A percentile compares a stretch with the other conserved stretches of the same genome.
phyloP scores from a whole-genome alignment of 2,329 filamentous ascomycete species.

The Lachnellula occidentalis region DNA sequence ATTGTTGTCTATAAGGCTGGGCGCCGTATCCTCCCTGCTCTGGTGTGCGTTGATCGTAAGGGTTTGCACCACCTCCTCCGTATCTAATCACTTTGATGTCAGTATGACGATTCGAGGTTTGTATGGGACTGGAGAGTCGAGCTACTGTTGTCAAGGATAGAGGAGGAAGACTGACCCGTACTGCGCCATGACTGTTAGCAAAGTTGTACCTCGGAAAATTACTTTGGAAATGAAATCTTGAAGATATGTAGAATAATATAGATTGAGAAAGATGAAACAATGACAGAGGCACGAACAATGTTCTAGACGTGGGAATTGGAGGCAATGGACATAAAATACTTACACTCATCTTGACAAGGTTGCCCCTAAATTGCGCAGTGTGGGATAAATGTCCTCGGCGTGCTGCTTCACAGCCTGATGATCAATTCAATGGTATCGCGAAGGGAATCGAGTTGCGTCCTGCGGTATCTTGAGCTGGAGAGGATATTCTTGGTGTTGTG shows the following conservation, averaged over 20 bases:
- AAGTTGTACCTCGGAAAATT: slow-evolving; percentile 24
- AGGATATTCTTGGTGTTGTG: background rate
- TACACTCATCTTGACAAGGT: slow-evolving; percentile 27
- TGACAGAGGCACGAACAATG: background rate
- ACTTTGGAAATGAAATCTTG: slow-evolving; percentile 5
- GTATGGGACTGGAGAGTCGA: background rate
- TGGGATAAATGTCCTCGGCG: slow-evolving; percentile 7
- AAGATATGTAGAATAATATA: slow-evolving; percentile 1
- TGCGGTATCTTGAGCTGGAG: background rate
- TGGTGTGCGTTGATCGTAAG: slow-evolving; percentile 48
- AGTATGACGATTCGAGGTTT: background rate
- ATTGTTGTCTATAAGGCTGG: background rate
- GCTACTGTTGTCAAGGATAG: background rate
- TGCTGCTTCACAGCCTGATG: slow-evolving; percentile 6
- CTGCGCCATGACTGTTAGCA: slow-evolving; percentile 29
- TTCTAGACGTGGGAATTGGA: slow-evolving; percentile 15
- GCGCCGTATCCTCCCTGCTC: background rate
- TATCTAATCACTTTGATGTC: slow-evolving; percentile 39
- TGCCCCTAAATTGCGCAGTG: slow-evolving; percentile 9
- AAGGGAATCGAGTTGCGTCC: background rate
- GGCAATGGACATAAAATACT: slow-evolving; percentile 24
- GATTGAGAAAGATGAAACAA: slow-evolving; percentile 2
- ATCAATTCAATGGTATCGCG: background rate
- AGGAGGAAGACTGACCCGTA: slow-evolving; percentile 27
- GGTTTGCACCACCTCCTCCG: slow-evolving; percentile 48